Evolutionary conservation across 2,329 filamentous ascomycete species (phyloP).

Genomic region (Pseudogymnoascus sp.): DNA sequence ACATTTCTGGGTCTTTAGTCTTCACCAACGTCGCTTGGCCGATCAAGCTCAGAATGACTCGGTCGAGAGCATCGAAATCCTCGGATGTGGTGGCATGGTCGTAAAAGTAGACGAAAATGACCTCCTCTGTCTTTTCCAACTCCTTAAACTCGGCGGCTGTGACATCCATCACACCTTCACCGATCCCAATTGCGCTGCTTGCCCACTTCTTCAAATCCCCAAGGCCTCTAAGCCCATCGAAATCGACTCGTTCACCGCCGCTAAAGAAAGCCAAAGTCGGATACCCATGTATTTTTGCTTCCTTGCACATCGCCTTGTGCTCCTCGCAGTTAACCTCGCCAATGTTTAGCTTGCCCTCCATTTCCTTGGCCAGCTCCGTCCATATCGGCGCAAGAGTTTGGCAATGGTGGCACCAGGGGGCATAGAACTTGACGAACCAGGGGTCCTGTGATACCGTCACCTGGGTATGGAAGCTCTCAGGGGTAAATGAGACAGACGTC

Average conservation of each 20-base stretch:
- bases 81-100: slow-evolving; percentile 89
- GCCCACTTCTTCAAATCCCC: slow-evolving; percentile 85
- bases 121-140: slow-evolving; percentile 86
- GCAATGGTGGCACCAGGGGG: slow-evolving; percentile 94
- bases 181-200: slow-evolving; percentile 73
- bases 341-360: slow-evolving; percentile 82
- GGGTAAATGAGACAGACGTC: slow-evolving; percentile 64
- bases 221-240: slow-evolving; percentile 81
- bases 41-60: slow-evolving; percentile 77
- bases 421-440: slow-evolving; percentile 99
- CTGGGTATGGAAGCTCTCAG: slow-evolving; percentile 75
- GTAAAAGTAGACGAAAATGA: slow-evolving; percentile 96
- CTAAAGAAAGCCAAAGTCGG: slow-evolving; percentile 92
- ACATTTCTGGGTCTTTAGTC: slow-evolving; percentile 69
- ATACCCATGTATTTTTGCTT: slow-evolving; percentile 69
- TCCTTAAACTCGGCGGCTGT: slow-evolving; percentile 67
- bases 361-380: slow-evolving; percentile 81
- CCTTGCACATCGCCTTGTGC: slow-evolving; percentile 84
- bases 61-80: slow-evolving; percentile 82
- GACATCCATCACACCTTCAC: slow-evolving; percentile 71
- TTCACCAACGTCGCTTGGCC: slow-evolving; percentile 90
- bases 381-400: slow-evolving; percentile 86
- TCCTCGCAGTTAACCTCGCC: slow-evolving; percentile 93
- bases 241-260: slow-evolving; percentile 85
- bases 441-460: slow-evolving; percentile 84